Evolutionary conservation across 2,329 filamentous ascomycete species (phyloP).

Genomic region (Teratosphaeria epicoccoides): DNA sequence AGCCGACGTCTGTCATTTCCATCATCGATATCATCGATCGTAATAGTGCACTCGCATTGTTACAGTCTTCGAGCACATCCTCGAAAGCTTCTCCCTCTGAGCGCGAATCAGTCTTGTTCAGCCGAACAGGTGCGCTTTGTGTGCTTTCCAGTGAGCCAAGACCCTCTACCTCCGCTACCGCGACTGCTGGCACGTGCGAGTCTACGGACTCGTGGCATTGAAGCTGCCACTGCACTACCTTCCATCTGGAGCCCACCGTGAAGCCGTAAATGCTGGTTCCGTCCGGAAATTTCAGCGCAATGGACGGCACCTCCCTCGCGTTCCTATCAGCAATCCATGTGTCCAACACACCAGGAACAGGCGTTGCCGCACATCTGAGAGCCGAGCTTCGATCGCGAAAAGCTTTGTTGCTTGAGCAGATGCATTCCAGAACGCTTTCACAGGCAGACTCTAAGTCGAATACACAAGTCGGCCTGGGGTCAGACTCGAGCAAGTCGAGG

Average conservation of each 20-base stretch:
- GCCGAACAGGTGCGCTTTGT: not conserved
- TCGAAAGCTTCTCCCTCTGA: not conserved
- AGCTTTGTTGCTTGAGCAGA: not conserved
- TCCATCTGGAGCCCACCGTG: not conserved
- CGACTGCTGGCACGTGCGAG: not conserved
- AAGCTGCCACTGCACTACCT: not conserved
- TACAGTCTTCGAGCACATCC: conserved; percentile 3
- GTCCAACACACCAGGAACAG: not conserved
- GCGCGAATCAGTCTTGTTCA: not conserved
- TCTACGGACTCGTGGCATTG: not conserved
- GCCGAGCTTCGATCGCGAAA: not conserved
- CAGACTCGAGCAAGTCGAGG: not conserved
- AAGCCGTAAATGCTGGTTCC: not conserved
- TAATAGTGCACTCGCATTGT: conserved; percentile 8
- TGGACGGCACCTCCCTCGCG: not conserved
- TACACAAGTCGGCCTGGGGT: not conserved
- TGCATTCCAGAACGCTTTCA: not conserved
- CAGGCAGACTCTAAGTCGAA: not conserved
- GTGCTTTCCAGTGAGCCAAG: not conserved
- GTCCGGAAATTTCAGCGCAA: not conserved
- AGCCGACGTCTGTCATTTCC: conserved; percentile 14
- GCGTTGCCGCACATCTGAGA: not conserved
- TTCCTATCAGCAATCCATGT: not conserved
- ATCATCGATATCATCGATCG: conserved; percentile 10
- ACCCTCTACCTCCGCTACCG: not conserved